Evolutionary conservation across 2,329 filamentous ascomycete genomes (phyloP).

Genomic region (Hymenoscyphus albidus): DNA sequence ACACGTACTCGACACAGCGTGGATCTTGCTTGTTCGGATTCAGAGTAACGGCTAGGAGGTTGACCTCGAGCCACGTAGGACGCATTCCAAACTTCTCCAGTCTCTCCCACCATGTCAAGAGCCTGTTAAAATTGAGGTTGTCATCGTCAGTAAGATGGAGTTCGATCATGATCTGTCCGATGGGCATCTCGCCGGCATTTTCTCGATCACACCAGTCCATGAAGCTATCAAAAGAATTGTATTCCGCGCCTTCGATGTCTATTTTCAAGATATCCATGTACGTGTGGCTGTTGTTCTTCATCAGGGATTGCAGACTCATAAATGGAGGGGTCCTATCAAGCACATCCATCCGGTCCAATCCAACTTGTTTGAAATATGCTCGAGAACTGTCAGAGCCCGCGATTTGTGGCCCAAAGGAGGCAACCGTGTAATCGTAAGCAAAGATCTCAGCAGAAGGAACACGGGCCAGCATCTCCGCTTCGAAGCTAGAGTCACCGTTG

Average conservation of each 20-base stretch:
- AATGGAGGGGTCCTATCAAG: conserved; percentile 31
- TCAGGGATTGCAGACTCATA: conserved; percentile 38
- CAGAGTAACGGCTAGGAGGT: conserved; percentile 30
- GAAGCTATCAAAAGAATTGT: conserved; percentile 31
- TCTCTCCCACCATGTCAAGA: conserved; percentile 33
- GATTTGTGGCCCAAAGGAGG: conserved; percentile 32
- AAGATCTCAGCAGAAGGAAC: conserved; percentile 37
- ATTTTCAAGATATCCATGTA: conserved; percentile 42
- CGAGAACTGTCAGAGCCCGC: conserved; percentile 12
- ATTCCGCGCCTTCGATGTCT: conserved; percentile 40
- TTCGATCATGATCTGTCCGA: conserved; percentile 32
- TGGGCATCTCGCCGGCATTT: conserved; percentile 18
- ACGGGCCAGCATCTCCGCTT: conserved; percentile 39
- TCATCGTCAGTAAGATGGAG: conserved; percentile 29
- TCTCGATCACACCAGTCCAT: conserved; percentile 24
- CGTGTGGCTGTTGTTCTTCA: conserved; percentile 38
- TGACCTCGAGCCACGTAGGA: conserved; percentile 32
- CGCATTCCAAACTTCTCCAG: conserved; percentile 32
- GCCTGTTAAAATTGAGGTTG: conserved; percentile 25
- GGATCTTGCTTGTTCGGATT: conserved; percentile 26
- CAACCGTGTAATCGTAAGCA: conserved; percentile 40
- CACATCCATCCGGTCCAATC: conserved; percentile 35
- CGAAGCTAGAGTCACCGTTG: conserved; percentile 39
- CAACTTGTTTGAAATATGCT: conserved; percentile 37
- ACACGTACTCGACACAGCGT: conserved; percentile 32